Evolutionary conservation across 345 rosid species (phyloP), one percentile per base, ranked within the genome.

Genomic region (Linum usitatissimum): DNA sequence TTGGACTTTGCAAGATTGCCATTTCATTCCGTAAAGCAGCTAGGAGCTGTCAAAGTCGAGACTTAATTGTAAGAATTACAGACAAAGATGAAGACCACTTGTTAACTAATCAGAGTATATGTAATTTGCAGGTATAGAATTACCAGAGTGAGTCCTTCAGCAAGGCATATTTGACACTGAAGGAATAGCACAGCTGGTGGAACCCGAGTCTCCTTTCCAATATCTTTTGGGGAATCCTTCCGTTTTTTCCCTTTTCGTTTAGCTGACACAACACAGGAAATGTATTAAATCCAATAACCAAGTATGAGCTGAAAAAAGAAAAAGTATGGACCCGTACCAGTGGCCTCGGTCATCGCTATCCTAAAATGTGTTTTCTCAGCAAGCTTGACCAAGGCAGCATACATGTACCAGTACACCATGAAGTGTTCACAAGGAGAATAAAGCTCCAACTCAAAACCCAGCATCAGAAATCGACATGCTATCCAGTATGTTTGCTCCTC

Each of bases 401-500:
- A 86, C 62, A 82, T 59, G 62, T 90, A 94, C 99, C 97, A 90
- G 73, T 94, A 94, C 6, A 90, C 95, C 97, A 94, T 88, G 78
- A 96, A 86, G 77, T 82, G 88, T 78, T 94, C 97, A 64, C 77
- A 66, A 0, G 88, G 79, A 57, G 96, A 86, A 78, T 87, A 94
- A 55, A 90, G 97, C 60, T 90, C 97, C 82, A 94, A 78, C 45
- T 94, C 96, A 66, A 94, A 94, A 59, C 99, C 99, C 75, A 90
- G 76, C 61, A 78, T 69, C 64, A 94, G 90, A 81, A 86, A 94
- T 53, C 92, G 86, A 64, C 74, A 80, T 28, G 95, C 96, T 73
- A 94, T 87, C 99, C 99, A 94, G 71, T 86, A 82, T 23, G 87
- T 83, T 80, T 86, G 92, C 85, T 90, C 96, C 70, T 94, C 96